Evolutionary conservation across 1,284 basidiomycete species (phyloP).

Genomic region (Boletus putidus): DNA sequence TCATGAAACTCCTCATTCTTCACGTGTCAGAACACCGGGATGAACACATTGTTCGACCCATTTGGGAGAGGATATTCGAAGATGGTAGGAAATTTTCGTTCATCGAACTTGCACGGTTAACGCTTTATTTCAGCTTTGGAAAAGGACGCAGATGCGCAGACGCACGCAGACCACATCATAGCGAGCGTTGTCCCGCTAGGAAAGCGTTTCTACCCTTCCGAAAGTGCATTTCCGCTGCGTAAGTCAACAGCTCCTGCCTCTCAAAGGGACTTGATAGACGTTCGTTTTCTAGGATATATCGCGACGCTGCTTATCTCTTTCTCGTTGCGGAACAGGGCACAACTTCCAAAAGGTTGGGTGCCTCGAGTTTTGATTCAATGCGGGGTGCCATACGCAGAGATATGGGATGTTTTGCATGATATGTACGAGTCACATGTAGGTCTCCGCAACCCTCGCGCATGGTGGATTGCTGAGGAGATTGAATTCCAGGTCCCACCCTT

Average conservation of each 20-base stretch:
- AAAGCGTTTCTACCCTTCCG: slow-evolving; percentile 86
- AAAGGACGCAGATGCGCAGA: slow-evolving; percentile 49
- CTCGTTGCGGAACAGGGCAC: slow-evolving; percentile 59
- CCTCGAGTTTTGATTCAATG: slow-evolving; percentile 75
- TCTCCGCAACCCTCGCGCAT: slow-evolving; percentile 6
- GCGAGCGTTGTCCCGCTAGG: slow-evolving; percentile 71
- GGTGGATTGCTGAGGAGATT: slow-evolving; percentile 3
- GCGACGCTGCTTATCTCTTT: slow-evolving; percentile 71
- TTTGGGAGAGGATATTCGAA: slow-evolving; percentile 88
- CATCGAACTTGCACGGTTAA: slow-evolving; percentile 5
- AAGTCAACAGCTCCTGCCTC: slow-evolving; percentile 32
- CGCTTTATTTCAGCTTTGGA: slow-evolving; percentile 44
- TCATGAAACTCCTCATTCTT: slow-evolving; percentile 87
- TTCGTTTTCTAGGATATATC: slow-evolving; percentile 56
- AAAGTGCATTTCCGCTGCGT: slow-evolving; percentile 88
- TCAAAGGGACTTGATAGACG: slow-evolving; percentile 1
- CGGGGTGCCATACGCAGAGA: slow-evolving; percentile 69
- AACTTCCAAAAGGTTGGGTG: slow-evolving; percentile 74
- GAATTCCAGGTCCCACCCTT: slow-evolving; percentile 72
- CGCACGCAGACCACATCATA: slow-evolving; percentile 61
- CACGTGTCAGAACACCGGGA: slow-evolving; percentile 94
- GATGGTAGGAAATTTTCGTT: slow-evolving; percentile 53
- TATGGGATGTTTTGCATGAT: slow-evolving; percentile 84
- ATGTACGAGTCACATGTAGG: slow-evolving; percentile 85
- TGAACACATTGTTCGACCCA: slow-evolving; percentile 74